Conservation (phyloP, 257 asterid genomes). For the Plantago elongata region DNA sequence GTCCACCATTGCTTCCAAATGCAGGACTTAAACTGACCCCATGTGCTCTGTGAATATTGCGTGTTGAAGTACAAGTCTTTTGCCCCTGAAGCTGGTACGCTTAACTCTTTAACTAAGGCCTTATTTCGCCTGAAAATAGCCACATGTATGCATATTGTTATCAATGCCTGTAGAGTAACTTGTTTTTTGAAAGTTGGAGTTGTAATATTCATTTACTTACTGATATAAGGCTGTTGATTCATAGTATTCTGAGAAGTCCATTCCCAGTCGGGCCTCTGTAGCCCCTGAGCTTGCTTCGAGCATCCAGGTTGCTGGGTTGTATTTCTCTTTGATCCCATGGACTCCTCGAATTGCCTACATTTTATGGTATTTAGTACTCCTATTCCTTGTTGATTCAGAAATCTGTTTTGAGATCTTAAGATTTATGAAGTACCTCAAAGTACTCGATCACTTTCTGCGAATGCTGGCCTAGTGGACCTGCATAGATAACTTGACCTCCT, state of each 20-base stretch:
- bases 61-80: conserved; percentile 57
- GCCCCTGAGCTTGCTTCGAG: conserved; percentile 72
- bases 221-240: conserved; percentile 42
- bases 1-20: conserved; percentile 85
- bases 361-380: background rate
- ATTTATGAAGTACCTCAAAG: conserved; percentile 47
- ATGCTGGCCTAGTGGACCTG: conserved; percentile 62
- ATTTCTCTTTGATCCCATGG: conserved; percentile 59
- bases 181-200: background rate
- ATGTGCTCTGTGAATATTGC: conserved; percentile 52
- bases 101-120: conserved; percentile 52
- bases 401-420: background rate
- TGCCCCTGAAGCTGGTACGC: conserved; percentile 52
- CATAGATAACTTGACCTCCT: conserved; percentile 72
- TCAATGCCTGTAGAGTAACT: background rate
- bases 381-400: too few relatives aligned
- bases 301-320: conserved; percentile 91
- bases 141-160: background rate
- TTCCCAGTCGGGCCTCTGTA: conserved; percentile 52
- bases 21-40: conserved; percentile 60
- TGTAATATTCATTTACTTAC: conserved; percentile 32
- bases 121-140: conserved; percentile 45
- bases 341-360: conserved; percentile 58
- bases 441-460: conserved; percentile 50
- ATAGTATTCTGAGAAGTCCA: conserved; percentile 67